Evolutionary conservation across 352 stramenopile species (phyloP), one percentile per base, ranked within the genome.

Genomic region (Phytophthora cryptogea): DNA sequence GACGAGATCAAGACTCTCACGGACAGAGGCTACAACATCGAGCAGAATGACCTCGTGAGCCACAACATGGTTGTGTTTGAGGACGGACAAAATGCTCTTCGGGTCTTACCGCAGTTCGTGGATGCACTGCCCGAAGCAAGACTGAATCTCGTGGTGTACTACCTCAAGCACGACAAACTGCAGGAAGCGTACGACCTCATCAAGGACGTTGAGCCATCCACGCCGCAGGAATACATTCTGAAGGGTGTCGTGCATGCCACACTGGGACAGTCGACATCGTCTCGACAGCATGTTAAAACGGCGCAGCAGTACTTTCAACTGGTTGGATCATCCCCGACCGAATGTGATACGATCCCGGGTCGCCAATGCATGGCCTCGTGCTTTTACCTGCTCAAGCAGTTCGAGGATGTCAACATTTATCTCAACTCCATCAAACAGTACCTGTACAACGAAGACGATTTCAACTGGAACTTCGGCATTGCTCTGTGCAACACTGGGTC

Each of bases 381-480:
- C 72, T 98, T 98, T 66, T 98, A 98, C 72, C 70, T 99, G 52
- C 83, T 97, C 69, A 95, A 97, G 64, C 87, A 98, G 62, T 99
- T 98, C 56, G 94, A 98, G 50, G 94, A 98, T 59, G 94, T 98
- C 66, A 98, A 98, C 73, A 98, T 98, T 45, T 98, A 98, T 74
- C 80, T 98, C 40, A 98, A 98, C 67, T 97, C 86, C 31, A 95
- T 98, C 76, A 98, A 98, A 74, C 83, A 95, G 51, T 94, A 95
- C 72, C 81, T 98, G 51, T 98, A 98, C 86, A 97, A 97, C 64
- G 94, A 98, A 74, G 95, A 99, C 75, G 90, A 97, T 50, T 99
- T 99, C 78, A 99, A 99, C 72, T 99, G 94, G 92, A 99, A 99
- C 78, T 97, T 97, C 68, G 96, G 95, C 14, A 78, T 98, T 47